Percentiles rank a stretch among this genome's conserved stretches.
Evolutionary conservation across 331 rosid species (phyloP).

Genomic region (Phaseolus coccineus): DNA sequence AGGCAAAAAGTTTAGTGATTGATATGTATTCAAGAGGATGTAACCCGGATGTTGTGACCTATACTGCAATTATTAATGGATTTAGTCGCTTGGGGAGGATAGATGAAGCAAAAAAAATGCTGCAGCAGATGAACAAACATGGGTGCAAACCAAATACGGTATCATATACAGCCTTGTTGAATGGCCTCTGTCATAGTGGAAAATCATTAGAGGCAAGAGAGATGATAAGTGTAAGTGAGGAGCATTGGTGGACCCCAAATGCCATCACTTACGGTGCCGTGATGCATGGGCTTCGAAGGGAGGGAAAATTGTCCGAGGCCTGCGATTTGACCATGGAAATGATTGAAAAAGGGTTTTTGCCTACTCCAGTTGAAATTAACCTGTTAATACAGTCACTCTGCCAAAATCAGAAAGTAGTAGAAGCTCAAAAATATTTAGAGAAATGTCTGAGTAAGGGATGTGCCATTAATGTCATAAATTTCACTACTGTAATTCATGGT

Average conservation of each 20-base stretch:
- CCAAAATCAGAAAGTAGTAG: slow-evolving; percentile 60
- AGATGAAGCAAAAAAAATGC: slow-evolving; percentile 87
- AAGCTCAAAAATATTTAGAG: slow-evolving; percentile 78
- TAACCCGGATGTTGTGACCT: slow-evolving; percentile 88
- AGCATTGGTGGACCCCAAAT: slow-evolving; percentile 92
- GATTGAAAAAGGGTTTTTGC: slow-evolving; percentile 71
- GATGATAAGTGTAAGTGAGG: slow-evolving; percentile 76
- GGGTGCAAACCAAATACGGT: slow-evolving; percentile 86
- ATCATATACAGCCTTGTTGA: slow-evolving; percentile 74
- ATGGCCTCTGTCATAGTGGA: slow-evolving; percentile 84
- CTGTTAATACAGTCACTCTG: slow-evolving; percentile 71
- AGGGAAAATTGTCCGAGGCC: slow-evolving; percentile 82
- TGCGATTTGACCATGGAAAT: slow-evolving; percentile 74
- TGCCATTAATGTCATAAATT: slow-evolving; percentile 81
- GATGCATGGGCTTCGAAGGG: slow-evolving; percentile 87
- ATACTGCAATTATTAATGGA: slow-evolving; percentile 77
- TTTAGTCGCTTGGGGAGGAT: slow-evolving; percentile 73
- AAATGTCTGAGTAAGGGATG: slow-evolving; percentile 80
- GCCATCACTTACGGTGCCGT: slow-evolving; percentile 78
- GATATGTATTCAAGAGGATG: slow-evolving; percentile 76
- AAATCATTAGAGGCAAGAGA: slow-evolving; percentile 83
- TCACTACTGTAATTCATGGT: slow-evolving; percentile 84
- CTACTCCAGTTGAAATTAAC: slow-evolving; percentile 89
- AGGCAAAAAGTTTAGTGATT: slow-evolving; percentile 73
- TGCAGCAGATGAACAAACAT: slow-evolving; percentile 84